Evolutionary conservation across 345 rosid genomes (phyloP), one percentile per base, ranked within the genome.

Genomic region (Camelina neglecta): DNA sequence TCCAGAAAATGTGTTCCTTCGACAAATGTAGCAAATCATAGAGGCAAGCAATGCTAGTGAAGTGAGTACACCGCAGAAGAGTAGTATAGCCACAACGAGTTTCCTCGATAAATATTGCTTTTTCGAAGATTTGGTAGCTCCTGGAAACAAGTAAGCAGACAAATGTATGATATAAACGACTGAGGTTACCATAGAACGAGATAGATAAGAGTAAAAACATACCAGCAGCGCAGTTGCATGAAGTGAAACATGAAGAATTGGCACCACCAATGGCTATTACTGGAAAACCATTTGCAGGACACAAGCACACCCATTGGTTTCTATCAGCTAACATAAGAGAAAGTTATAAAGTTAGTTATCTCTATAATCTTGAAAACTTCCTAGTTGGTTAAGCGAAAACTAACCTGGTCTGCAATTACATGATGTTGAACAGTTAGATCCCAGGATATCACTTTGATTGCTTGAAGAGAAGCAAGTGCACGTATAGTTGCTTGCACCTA

Each of bases 181-280:
- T 20, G 6, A 51, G 47, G 18, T 51, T 44, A 20, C 24, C 20
- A 36, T n/a, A 51, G 23, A 45, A 67, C 2, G 15, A 33, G 18
- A 33, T 56, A 42, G 41, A 47, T 69, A 53, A 53, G 60, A 63
- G 71, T 70, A 41, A 23, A 1, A 1, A 35, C 8, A 60, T 85
- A 94, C 98, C 98, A 20, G 96, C 83, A 79, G 93, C 80, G 81
- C 99, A 95, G 81, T 90, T 90, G 88, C 99, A 92, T 55, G 92
- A 81, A 4, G 84, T 82, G 83, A 95, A 95, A 79, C 99, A 95
- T 62, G 86, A 53, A 35, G 84, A 61, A 51, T 82, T 82, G 24
- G 79, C 84, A 81, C 57, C 80, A 12, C 31, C 66, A 69, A 72
- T 75, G 29, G 85, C 77, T 72, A 90, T 81, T 81, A 80, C 85